Evolutionary conservation across 192 early-diverging fungal species (phyloP).

Genomic region (Dissophora globulifera): DNA sequence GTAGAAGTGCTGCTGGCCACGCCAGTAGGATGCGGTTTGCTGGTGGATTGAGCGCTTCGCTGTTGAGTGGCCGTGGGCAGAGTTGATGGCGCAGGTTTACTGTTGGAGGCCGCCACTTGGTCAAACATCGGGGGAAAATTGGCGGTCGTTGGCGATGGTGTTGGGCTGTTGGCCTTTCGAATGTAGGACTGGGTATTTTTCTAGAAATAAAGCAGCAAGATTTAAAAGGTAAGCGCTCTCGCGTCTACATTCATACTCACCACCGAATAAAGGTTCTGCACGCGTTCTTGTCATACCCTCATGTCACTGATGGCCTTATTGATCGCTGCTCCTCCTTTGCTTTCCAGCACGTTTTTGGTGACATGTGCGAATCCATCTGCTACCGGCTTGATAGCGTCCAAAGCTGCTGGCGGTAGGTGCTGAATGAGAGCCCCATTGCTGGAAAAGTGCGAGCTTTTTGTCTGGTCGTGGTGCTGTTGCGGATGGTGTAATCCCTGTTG

Average conservation of each 20-base stretch:
- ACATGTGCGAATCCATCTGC: slow-evolving; percentile 60
- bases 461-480: slow-evolving; percentile 5
- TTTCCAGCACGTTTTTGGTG: slow-evolving; percentile 67
- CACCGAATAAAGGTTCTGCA: neutral
- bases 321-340: slow-evolving; percentile 58
- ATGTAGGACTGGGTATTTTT: slow-evolving; percentile 52
- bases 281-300: slow-evolving; percentile 7
- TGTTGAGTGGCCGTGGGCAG: slow-evolving; percentile 10
- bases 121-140: slow-evolving; percentile 43
- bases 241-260: slow-evolving; percentile 56
- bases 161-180: slow-evolving; percentile 18
- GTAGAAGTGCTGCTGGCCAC: neutral
- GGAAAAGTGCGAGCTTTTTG: slow-evolving; percentile 14
- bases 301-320: slow-evolving; percentile 65
- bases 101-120: too few relatives aligned
- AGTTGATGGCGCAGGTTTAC: slow-evolving; percentile 17
- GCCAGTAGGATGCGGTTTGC: too few relatives aligned
- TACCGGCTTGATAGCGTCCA: slow-evolving; percentile 61
- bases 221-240: neutral
- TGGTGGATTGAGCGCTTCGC: slow-evolving; percentile 8
- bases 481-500: slow-evolving; percentile 17
- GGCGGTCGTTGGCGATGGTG: slow-evolving; percentile 4
- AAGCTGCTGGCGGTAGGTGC: slow-evolving; percentile 60
- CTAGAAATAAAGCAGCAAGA: neutral
- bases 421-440: slow-evolving; percentile 58